Evolutionary conservation across 23 red algal species (phyloP), one percentile per base, ranked within the genome.

Genomic region (Gracilaria domingensis): DNA sequence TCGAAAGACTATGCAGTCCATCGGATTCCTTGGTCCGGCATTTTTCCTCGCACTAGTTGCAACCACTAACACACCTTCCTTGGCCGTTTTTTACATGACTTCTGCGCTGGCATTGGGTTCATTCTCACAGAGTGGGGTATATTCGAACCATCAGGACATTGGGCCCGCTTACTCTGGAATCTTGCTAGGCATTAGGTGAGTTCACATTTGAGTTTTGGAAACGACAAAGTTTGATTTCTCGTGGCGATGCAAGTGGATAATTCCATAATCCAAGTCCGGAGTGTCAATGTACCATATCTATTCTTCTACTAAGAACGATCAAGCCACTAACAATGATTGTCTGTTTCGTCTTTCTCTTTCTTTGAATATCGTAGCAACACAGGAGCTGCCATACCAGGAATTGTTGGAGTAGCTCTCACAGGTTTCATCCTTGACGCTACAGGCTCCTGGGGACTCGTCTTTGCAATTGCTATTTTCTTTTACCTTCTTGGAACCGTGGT

Each of bases 11-110:
- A 95, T 99, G 97, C 97, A 99, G 80, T 91, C 93, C 23, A 96
- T 99, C 59, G 97, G 94, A 35, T 96, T 99, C 79, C 73, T 99
- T 73, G 97, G 97, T 33, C 97, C 97, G 17, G 97, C 97, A 18
- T 47, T 88, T 29, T 99, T 99, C 80, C 88, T 99, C 12, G 83
- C 74, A 21, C 91, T 99, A 33, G 94, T 96, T 77, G 58, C 91
- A 3, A 78, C 40, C 45, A 95, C 95, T 25, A 28, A 73, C 12
- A 81, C 91, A 75, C 88, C 97, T 47, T 32, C 44, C 13, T 54
- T 76, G 38, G 97, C 91, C 13, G 94, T 99, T 0, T 60, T 81
- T 21, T 96, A 60, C 67, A 99, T 99, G 97, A 92, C 97, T 8
- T 64, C 77, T 24, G 97, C 97, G 37, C 81, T 99, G 26, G 97